Evolutionary conservation across 257 asterid genomes (phyloP), one percentile per base, ranked within the genome.

Genomic region (Przewalskia tangutica): DNA sequence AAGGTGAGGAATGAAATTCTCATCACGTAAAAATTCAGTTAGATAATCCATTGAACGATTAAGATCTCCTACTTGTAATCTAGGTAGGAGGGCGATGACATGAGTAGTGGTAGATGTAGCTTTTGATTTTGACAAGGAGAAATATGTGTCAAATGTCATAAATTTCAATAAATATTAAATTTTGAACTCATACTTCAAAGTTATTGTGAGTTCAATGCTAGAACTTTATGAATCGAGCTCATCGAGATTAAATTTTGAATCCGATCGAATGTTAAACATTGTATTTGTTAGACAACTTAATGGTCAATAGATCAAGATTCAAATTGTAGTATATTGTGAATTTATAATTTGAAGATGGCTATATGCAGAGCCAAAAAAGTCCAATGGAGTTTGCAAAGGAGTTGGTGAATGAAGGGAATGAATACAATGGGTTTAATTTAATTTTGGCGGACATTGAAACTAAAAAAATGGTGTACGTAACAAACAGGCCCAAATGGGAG

Each of bases 391-490:
- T 93, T 84, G 96, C 93, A 10, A 90, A 91, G 73, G 90, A 86
- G 81, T 23, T 91, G 86, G 84, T 54, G 63, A 77, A 84, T 65
- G 94, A 86, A 80, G 94, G 86, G 17, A 80, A 89, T 79, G 84
- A 86, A 60, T 93, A 91, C 90, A 93, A 90, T 66, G 97, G 97
- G 0, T 93, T 90, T 66, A 93, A 93, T 84, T 91, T 93, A 51
- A 89, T 93, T 62, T 82, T 90, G 58, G 93, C 90, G 5, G 97
- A 93, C 82, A 77, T 84, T 48, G 77, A 84, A 6, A 54, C 89
- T 5, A 89, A 89, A 53, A 85, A 89, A 16, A 91, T 91, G 97
- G 86, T 91, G 64, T 89, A 91, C 17, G 54, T 93, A 20, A 86
- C 97, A 2, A 93, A 93, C 81, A 86, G 97, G 87, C 94, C 97